Percentiles rank a stretch among this genome's conserved stretches.
Conservation (phyloP, 2,329 filamentous ascomycete species). For the Cercospora sojina region DNA sequence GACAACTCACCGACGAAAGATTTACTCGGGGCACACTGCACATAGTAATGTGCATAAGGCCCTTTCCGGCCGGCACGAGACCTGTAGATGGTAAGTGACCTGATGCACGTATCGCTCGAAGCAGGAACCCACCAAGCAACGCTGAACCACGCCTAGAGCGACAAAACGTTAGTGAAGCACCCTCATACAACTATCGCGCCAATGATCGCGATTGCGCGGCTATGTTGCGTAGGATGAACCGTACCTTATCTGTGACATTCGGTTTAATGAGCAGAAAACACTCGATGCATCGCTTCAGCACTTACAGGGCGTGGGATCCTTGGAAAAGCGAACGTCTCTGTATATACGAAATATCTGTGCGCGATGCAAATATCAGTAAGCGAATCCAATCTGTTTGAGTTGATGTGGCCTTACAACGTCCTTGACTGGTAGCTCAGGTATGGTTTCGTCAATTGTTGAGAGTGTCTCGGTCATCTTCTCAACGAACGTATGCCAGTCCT, state of each 20-base stretch:
- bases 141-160: constrained; percentile 69
- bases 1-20: constrained; percentile 67
- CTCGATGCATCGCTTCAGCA: not conserved
- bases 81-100: constrained; percentile 32
- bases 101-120: not conserved
- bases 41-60: constrained; percentile 83
- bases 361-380: not conserved
- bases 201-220: not conserved
- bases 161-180: constrained; percentile 5
- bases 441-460: constrained; percentile 70
- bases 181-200: not conserved
- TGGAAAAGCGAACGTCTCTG: constrained; percentile 79
- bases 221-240: not conserved
- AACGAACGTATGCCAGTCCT: constrained; percentile 79
- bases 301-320: constrained; percentile 86
- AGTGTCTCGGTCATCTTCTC: constrained; percentile 69
- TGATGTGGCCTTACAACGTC: constrained; percentile 58
- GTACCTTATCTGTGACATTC: constrained; percentile 7
- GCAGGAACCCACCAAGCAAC: constrained; percentile 64
- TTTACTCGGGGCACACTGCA: constrained; percentile 71
- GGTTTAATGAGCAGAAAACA: not conserved
- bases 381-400: not conserved
- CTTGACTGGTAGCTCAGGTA: constrained; percentile 82
- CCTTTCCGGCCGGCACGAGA: constrained; percentile 85
- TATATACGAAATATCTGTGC: constrained; percentile 74